phyloP scores from a whole-genome alignment of 2,329 filamentous ascomycete genomes.

The Epichloe bromicola region DNA sequence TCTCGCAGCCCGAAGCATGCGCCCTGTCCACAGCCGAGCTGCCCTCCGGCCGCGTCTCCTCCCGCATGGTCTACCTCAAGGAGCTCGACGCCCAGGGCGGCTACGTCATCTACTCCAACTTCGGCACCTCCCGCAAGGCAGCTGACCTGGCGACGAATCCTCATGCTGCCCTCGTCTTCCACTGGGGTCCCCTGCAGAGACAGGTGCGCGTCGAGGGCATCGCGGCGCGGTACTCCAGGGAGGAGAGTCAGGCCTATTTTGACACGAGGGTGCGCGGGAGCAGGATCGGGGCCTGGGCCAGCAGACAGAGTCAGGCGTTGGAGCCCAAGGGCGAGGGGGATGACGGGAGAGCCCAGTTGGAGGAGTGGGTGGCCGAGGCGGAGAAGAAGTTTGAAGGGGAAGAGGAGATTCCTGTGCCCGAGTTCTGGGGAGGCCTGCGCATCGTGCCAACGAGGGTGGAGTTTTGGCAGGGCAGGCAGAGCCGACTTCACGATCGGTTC shows the following conservation, averaged over 20 bases:
- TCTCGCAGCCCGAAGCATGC: slow-evolving; percentile 76
- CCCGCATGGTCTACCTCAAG: slow-evolving; percentile 87
- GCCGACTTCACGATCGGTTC: slow-evolving; percentile 87
- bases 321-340: slow-evolving; percentile 33
- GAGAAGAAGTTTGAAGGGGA: slow-evolving; percentile 61
- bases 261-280: slow-evolving; percentile 63
- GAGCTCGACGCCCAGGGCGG: slow-evolving; percentile 65
- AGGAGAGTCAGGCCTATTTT: slow-evolving; percentile 61
- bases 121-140: slow-evolving; percentile 61
- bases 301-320: slow-evolving; percentile 71
- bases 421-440: slow-evolving; percentile 88
- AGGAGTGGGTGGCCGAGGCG: slow-evolving; percentile 62
- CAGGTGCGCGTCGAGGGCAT: slow-evolving; percentile 83
- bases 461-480: slow-evolving; percentile 92
- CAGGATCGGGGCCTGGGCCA: slow-evolving; percentile 86
- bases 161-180: slow-evolving; percentile 75
- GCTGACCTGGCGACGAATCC: slow-evolving; percentile 59
- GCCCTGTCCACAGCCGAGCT: slow-evolving; percentile 74
- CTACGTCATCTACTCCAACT: slow-evolving; percentile 91
- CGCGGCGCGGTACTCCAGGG: slow-evolving; percentile 50
- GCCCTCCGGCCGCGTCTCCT: slow-evolving; percentile 71
- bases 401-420: slow-evolving; percentile 76
- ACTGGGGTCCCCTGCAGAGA: slow-evolving; percentile 75
- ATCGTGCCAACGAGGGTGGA: slow-evolving; percentile 78
- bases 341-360: slow-evolving; percentile 61